Conservation (phyloP, 2,329 filamentous ascomycete species). For the Ophiostoma australiae region DNA sequence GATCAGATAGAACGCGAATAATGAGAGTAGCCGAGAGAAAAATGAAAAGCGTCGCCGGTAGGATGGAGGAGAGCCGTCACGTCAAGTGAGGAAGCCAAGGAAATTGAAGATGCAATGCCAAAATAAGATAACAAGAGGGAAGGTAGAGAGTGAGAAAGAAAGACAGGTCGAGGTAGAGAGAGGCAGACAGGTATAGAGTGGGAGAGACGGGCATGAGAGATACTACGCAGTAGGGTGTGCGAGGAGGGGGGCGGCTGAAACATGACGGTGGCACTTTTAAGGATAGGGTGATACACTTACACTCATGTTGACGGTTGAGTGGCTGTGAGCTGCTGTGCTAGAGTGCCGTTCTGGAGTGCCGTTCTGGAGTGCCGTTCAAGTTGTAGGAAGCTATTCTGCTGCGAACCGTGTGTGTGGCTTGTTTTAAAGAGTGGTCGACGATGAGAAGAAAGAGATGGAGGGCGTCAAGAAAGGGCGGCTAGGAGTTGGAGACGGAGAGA, state of each 20-base stretch:
- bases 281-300: conserved; percentile 23
- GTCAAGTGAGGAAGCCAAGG: not conserved
- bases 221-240: not conserved
- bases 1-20: not conserved
- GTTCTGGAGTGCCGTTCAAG: not conserved
- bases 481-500: not conserved
- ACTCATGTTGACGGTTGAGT: conserved; percentile 22
- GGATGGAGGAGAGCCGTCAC: not conserved
- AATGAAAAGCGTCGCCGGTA: not conserved
- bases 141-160: not conserved
- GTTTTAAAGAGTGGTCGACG: not conserved
- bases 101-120: not conserved
- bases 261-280: not conserved
- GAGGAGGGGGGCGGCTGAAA: conserved; percentile 21
- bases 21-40: not conserved
- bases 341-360: not conserved
- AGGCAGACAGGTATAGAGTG: not conserved
- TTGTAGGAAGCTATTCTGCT: not conserved
- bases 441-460: not conserved
- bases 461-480: not conserved
- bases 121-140: not conserved
- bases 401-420: not conserved
- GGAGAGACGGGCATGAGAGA: not conserved
- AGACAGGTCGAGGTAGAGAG: not conserved
- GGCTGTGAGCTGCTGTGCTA: not conserved